phyloP scores from a whole-genome alignment of 257 asterid genomes.

The Leonotis leonurus region DNA sequence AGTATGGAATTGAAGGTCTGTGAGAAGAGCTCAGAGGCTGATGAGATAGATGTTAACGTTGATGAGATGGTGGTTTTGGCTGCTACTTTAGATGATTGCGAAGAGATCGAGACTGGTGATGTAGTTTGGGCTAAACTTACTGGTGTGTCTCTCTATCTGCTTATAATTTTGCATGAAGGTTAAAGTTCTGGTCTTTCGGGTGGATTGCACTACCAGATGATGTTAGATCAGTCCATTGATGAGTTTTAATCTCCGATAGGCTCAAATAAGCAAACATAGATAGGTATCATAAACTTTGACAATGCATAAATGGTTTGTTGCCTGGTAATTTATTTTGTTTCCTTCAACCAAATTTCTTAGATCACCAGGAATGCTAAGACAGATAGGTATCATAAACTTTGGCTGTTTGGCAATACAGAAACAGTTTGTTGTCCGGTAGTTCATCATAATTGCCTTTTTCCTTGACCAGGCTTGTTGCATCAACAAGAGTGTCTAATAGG shows the following conservation, averaged over 20 bases:
- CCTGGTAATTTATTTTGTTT: background rate
- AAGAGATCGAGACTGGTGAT: constrained; percentile 82
- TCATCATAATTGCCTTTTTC: too few species aligned
- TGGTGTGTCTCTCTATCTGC: constrained; percentile 40
- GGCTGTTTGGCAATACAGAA: too few species aligned
- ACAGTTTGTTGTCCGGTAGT: too few species aligned
- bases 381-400: too few species aligned
- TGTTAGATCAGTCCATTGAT: constrained; percentile 1
- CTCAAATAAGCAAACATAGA: constrained; percentile 1
- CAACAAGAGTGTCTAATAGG: too few species aligned
- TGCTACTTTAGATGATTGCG: constrained; percentile 70
- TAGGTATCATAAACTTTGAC: background rate
- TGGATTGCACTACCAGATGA: background rate
- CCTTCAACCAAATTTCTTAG: background rate
- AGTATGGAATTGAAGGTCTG: constrained; percentile 45
- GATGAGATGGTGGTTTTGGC: constrained; percentile 86
- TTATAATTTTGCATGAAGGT: constrained; percentile 5
- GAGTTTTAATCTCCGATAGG: constrained; percentile 5
- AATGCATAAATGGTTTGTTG: background rate
- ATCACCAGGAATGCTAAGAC: background rate
- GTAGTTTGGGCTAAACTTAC: constrained; percentile 97
- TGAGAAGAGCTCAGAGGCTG: constrained; percentile 50
- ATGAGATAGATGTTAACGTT: constrained; percentile 63
- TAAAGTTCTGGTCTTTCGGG: constrained; percentile 1
- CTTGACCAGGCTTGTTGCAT: too few species aligned